phyloP scores from a whole-genome alignment of 2,329 filamentous ascomycete species.

The Ophiostoma australiae region DNA sequence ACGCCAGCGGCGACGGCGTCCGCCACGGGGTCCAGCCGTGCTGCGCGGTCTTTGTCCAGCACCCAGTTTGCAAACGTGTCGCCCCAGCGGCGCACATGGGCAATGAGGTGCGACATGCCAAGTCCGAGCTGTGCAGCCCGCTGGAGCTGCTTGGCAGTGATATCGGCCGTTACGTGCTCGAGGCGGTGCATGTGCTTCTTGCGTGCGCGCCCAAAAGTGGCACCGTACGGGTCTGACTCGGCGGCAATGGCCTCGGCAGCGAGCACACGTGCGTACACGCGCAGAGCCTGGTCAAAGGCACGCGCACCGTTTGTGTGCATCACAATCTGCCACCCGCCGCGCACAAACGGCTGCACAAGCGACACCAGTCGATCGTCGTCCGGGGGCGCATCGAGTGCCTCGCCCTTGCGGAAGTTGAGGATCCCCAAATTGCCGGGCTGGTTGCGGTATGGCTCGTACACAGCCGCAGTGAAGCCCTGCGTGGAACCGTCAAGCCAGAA shows the following conservation, averaged over 20 bases:
- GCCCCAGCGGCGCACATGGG: background rate
- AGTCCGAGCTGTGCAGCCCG: constrained; percentile 10
- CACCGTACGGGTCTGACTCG: background rate
- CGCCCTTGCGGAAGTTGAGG: background rate
- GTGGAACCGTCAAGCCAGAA: background rate
- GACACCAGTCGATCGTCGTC: constrained; percentile 17
- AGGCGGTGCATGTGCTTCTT: constrained; percentile 23
- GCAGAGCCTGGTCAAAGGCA: constrained; percentile 24
- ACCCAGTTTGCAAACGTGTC: background rate
- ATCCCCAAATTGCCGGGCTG: background rate
- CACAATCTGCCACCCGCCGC: constrained; percentile 25
- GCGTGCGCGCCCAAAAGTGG: background rate
- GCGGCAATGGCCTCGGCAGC: constrained; percentile 18
- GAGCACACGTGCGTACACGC: constrained; percentile 23
- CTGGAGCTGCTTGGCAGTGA: constrained; percentile 22
- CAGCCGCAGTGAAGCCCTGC: background rate
- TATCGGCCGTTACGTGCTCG: constrained; percentile 26
- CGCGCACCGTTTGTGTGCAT: constrained; percentile 26
- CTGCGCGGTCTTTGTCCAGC: background rate
- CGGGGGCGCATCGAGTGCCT: background rate
- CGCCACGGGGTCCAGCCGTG: constrained; percentile 23
- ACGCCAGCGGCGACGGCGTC: constrained; percentile 21
- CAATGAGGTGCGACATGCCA: background rate
- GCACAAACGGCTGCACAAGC: constrained; percentile 24
- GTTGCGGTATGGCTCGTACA: background rate